phyloP scores from a whole-genome alignment of 1,139 yeast species.

The Entelexis paramagnoliae region DNA sequence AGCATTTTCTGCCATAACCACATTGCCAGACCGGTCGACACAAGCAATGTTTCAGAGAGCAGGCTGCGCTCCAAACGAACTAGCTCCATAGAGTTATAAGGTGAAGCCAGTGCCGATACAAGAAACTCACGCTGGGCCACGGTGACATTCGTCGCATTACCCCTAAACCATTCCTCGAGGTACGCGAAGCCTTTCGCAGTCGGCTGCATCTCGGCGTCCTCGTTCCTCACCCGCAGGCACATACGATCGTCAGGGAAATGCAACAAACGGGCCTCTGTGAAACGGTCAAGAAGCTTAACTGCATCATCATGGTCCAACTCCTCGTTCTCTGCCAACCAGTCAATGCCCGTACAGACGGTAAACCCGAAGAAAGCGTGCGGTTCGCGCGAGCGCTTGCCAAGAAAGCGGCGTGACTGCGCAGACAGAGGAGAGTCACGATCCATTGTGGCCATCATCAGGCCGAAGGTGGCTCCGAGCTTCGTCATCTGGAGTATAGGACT shows the following conservation, averaged over 20 bases:
- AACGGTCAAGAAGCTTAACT: slow-evolving; percentile 41
- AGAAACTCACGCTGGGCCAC: slow-evolving; percentile 36
- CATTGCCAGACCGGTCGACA: slow-evolving; percentile 55
- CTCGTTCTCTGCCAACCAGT: neutral
- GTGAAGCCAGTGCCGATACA: slow-evolving; percentile 39
- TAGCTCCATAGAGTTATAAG: slow-evolving; percentile 61
- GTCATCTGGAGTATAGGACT: neutral
- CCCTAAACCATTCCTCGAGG: slow-evolving; percentile 49
- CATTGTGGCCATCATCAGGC: neutral
- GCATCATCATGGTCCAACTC: neutral
- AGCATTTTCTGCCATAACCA: slow-evolving; percentile 53
- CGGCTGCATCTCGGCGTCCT: slow-evolving; percentile 47
- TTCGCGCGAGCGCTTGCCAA: neutral
- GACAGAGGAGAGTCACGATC: neutral
- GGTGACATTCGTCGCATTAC: slow-evolving; percentile 32
- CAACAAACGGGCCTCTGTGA: slow-evolving; percentile 47
- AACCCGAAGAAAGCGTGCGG: slow-evolving; percentile 5
- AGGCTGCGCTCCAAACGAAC: slow-evolving; percentile 59
- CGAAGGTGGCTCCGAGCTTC: neutral
- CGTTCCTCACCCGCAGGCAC: slow-evolving; percentile 19
- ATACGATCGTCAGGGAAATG: slow-evolving; percentile 24
- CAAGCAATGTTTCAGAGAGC: slow-evolving; percentile 49
- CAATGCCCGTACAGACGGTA: neutral
- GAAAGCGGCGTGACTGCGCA: neutral
- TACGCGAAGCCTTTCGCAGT: slow-evolving; percentile 85